Conservation (phyloP, 495 filamentous ascomycete genomes). For the Hyaloscypha finlandica region DNA sequence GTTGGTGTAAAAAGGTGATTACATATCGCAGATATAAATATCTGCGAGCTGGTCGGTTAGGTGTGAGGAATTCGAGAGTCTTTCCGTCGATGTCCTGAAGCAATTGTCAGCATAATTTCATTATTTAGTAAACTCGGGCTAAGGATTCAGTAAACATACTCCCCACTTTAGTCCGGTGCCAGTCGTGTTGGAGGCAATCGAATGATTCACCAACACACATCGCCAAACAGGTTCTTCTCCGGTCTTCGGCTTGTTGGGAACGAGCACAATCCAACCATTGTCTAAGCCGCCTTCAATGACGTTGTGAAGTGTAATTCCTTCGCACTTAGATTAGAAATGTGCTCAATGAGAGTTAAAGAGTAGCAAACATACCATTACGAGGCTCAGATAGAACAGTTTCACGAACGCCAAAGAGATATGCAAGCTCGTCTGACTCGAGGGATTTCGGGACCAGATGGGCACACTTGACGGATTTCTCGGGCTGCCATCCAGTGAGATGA, state of each 20-base stretch:
- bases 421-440: slow-evolving; percentile 14
- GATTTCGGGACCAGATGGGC: slow-evolving; percentile 22
- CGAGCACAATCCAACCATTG: slow-evolving; percentile 21
- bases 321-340: not conserved
- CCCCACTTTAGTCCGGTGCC: slow-evolving; percentile 6
- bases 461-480: slow-evolving; percentile 2
- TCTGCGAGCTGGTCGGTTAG: slow-evolving; percentile 16
- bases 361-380: too few species aligned
- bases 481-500: slow-evolving; percentile 20
- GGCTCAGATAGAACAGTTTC: too few species aligned
- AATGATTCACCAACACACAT: slow-evolving; percentile 17
- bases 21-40: slow-evolving; percentile 21
- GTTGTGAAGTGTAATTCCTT: slow-evolving; percentile 19
- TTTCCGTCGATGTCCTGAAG: slow-evolving; percentile 19
- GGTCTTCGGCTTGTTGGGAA: slow-evolving; percentile 17
- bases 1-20: slow-evolving; percentile 14
- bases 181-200: slow-evolving; percentile 6
- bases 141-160: slow-evolving; percentile 21
- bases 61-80: slow-evolving; percentile 17
- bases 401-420: slow-evolving; percentile 22
- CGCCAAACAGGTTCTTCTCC: slow-evolving; percentile 15
- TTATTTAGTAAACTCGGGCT: slow-evolving; percentile 8
- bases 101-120: slow-evolving; percentile 12
- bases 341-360: too few species aligned
- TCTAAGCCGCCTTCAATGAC: slow-evolving; percentile 17